Conservation (phyloP, 768 basidiomycete genomes). For the Suillus subluteus region DNA sequence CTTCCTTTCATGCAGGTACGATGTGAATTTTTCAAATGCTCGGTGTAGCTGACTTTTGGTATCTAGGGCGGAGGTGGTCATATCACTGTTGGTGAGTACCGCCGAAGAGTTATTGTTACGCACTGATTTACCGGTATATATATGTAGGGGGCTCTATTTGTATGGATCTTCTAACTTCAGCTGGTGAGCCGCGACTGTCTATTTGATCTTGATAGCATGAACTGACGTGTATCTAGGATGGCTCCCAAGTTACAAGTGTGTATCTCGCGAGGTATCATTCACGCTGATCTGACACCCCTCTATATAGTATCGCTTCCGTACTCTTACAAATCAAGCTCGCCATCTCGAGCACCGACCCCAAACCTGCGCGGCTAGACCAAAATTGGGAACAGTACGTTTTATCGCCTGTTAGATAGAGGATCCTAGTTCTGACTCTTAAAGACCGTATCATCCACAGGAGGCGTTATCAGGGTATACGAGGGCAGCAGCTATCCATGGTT, state of each 20-base stretch:
- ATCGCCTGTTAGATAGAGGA: conserved; percentile 7
- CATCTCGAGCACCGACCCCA: neutral
- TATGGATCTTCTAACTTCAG: conserved; percentile 70
- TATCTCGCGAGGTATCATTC: conserved; percentile 14
- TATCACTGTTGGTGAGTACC: conserved; percentile 56
- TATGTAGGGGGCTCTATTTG: conserved; percentile 68
- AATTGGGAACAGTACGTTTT: conserved; percentile 51
- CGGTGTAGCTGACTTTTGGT: conserved; percentile 3
- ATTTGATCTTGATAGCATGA: neutral
- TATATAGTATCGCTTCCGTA: conserved; percentile 41
- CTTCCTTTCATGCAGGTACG: conserved; percentile 59
- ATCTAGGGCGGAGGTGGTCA: conserved; percentile 66
- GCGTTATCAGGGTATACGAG: conserved; percentile 66
- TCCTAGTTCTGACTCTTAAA: conserved; percentile 10
- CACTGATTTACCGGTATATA: neutral
- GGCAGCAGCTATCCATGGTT: conserved; percentile 66
- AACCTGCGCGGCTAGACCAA: conserved; percentile 41
- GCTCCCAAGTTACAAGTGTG: conserved; percentile 68
- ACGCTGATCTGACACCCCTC: conserved; percentile 1
- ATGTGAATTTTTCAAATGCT: neutral
- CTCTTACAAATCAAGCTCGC: conserved; percentile 55
- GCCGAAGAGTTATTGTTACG: neutral
- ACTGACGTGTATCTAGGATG: conserved; percentile 46
- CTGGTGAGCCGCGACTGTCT: conserved; percentile 43
- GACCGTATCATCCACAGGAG: conserved; percentile 54